Percentiles rank a stretch among this genome's conserved stretches.
These are phyloP conservation scores for Nemania sp. DNA, from an alignment of 2,329 filamentous ascomycete species.

Conservation along the genomic window DNA sequence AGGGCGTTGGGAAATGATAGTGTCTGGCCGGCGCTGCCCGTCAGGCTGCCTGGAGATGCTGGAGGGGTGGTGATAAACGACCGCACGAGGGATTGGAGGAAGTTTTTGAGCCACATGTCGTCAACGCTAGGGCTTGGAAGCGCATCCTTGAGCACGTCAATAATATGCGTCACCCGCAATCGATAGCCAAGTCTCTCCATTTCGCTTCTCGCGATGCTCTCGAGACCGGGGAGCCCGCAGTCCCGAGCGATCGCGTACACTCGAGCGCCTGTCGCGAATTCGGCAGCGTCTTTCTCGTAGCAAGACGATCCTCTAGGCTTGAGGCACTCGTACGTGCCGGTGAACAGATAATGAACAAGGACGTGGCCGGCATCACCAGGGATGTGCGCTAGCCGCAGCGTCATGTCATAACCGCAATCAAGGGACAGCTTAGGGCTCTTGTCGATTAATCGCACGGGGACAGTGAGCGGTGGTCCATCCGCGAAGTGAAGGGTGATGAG, in stretches of 20 bases:
- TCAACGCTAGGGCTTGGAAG: conserved; percentile 7
- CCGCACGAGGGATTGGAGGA: conserved; percentile 21
- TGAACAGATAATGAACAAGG: conserved; percentile 30
- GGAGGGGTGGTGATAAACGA: conserved; percentile 15
- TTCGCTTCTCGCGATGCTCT: conserved; percentile 21
- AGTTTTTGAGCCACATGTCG: conserved; percentile 27
- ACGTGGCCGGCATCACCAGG: conserved; percentile 23
- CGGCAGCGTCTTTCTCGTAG: conserved; percentile 16
- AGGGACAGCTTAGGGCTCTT: conserved; percentile 9
- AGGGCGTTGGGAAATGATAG: conserved; percentile 11
- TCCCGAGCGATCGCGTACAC: conserved; percentile 23
- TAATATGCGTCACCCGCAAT: conserved; percentile 16
- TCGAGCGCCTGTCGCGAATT: conserved; percentile 25
- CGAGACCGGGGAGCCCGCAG: conserved; percentile 20
- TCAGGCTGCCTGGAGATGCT: background rate
- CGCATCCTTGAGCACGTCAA: conserved; percentile 19
- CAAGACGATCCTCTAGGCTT: conserved; percentile 19
- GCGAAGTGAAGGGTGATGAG: conserved; percentile 11
- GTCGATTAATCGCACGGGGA: conserved; percentile 1
- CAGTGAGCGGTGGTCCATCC: conserved; percentile 10
- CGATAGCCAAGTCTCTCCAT: conserved; percentile 26
- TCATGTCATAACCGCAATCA: background rate
- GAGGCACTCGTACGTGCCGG: conserved; percentile 28
- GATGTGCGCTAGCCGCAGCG: conserved; percentile 24
- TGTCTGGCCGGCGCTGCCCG: background rate